phyloP scores from a whole-genome alignment of 768 basidiomycete genomes.

The Phanerochaete sordida region DNA sequence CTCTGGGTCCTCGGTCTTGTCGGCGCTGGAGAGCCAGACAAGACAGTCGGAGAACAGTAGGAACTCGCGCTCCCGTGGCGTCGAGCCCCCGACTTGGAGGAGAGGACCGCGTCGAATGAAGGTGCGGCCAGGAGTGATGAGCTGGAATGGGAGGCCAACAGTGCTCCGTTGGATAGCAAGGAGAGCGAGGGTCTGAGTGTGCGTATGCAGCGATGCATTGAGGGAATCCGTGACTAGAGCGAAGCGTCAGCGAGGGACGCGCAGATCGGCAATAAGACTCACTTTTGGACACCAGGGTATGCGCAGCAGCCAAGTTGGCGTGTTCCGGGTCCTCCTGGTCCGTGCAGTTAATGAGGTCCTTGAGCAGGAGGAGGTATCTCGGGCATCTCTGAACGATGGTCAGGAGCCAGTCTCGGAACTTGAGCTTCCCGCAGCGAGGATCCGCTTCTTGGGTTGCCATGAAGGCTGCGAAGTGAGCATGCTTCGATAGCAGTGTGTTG shows the following conservation, averaged over 20 bases:
- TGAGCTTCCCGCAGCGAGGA: constrained; percentile 67
- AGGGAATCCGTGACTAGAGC: constrained; percentile 68
- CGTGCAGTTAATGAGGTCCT: constrained; percentile 73
- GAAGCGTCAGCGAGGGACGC: constrained; percentile 10
- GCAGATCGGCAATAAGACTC: constrained; percentile 16
- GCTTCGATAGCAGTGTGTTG: constrained; percentile 50
- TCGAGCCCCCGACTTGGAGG: constrained; percentile 52
- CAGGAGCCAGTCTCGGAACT: constrained; percentile 80
- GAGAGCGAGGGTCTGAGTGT: constrained; percentile 71
- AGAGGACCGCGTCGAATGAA: constrained; percentile 68
- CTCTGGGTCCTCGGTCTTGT: constrained; percentile 30
- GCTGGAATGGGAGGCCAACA: constrained; percentile 68
- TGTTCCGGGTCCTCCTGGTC: constrained; percentile 66
- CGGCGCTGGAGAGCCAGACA: constrained; percentile 66
- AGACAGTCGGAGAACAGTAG: constrained; percentile 81
- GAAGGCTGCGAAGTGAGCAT: constrained; percentile 57
- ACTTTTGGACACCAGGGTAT: constrained; percentile 76
- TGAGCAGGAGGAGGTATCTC: constrained; percentile 78
- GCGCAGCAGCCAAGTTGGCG: constrained; percentile 53
- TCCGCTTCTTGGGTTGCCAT: constrained; percentile 63
- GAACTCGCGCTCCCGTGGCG: constrained; percentile 61
- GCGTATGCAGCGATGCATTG: constrained; percentile 74
- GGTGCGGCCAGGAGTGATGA: constrained; percentile 78
- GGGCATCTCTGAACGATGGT: constrained; percentile 88
- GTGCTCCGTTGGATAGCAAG: constrained; percentile 80